These are phyloP conservation scores for Aureobasidium sp. DNA, from an alignment of 2,329 filamentous ascomycete species.

Conservation along the genomic window DNA sequence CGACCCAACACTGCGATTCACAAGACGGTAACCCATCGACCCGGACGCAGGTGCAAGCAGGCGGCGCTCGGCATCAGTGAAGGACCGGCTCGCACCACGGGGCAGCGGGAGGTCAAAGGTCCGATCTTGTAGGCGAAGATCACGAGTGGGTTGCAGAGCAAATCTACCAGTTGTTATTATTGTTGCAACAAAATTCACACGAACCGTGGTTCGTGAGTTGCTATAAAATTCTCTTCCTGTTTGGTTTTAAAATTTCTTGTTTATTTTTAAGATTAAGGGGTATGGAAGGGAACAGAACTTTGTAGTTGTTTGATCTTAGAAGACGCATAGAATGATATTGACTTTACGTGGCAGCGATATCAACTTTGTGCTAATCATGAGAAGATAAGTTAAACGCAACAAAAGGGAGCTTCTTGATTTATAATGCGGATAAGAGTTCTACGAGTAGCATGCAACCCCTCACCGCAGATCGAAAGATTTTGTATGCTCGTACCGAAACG, in stretches of 20 bases:
- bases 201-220: not conserved
- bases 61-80: not conserved
- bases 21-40: not conserved
- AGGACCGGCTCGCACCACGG: not conserved
- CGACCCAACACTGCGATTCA: not conserved
- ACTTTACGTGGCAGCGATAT: too few relatives aligned
- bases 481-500: not conserved
- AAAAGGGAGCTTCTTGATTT: not conserved
- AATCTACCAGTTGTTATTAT: not conserved
- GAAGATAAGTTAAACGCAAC: not conserved
- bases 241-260: too few relatives aligned
- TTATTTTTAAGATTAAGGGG: not conserved
- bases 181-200: not conserved
- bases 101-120: not conserved
- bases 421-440: not conserved
- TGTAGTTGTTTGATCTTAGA: not conserved
- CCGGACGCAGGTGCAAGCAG: not conserved
- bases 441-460: not conserved
- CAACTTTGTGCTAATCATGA: too few relatives aligned
- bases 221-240: not conserved
- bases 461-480: not conserved
- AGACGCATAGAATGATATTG: not conserved
- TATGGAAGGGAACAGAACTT: not conserved
- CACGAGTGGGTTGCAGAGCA: not conserved
- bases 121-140: not conserved